These are phyloP conservation scores for Plasmodium berghei DNA, from an alignment of 169 alveolate species.

Conservation along the genomic window DNA sequence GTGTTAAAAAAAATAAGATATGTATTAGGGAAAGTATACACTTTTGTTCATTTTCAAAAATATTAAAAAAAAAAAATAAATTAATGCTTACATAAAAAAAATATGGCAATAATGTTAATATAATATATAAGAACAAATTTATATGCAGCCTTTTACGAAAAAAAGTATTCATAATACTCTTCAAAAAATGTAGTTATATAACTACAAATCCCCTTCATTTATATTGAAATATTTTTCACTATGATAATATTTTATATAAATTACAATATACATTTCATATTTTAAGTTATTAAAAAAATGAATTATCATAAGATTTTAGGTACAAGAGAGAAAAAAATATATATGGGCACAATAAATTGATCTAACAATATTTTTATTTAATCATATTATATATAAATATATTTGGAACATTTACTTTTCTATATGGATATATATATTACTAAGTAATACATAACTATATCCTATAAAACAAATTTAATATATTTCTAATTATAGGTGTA, in stretches of 20 bases:
- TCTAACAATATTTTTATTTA: background rate
- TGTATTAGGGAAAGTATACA: background rate
- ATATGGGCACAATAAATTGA: background rate
- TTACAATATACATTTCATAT: conserved; percentile 19
- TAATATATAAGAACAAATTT: background rate
- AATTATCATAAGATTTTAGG: conserved; percentile 76
- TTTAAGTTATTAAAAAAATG: conserved; percentile 43
- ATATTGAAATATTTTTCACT: background rate
- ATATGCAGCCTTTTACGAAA: background rate
- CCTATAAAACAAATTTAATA: background rate
- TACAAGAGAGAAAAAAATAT: conserved; percentile 15
- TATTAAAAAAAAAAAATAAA: background rate
- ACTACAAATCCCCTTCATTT: background rate
- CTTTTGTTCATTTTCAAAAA: background rate
- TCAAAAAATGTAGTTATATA: conserved; percentile 24
- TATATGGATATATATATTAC: background rate
- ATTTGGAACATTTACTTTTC: background rate
- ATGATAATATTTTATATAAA: conserved; percentile 11
- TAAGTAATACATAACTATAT: background rate
- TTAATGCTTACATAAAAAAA: background rate
- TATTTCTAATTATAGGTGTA: conserved; percentile 72
- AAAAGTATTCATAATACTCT: background rate
- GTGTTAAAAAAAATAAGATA: too few relatives aligned
- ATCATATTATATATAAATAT: background rate
- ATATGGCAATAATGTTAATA: conserved; percentile 3